A percentile compares a stretch with the other conserved stretches of the same genome.
phyloP scores from a whole-genome alignment of 2,329 filamentous ascomycete genomes.

The Penicillium aurantiogriseum region DNA sequence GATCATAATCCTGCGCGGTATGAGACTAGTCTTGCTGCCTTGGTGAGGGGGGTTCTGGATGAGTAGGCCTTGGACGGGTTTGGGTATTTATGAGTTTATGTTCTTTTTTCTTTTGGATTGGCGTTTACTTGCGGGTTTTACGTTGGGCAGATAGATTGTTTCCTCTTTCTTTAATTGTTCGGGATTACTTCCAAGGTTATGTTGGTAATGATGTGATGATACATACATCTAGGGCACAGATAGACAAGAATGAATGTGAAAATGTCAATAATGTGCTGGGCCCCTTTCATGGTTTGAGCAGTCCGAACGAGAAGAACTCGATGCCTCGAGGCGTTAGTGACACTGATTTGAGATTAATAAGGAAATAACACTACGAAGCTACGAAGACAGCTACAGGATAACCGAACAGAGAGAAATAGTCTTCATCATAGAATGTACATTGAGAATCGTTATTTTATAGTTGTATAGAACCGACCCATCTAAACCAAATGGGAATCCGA shows the following conservation, averaged over 20 bases:
- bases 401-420: background rate
- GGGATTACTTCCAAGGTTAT: background rate
- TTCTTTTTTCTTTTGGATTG: background rate
- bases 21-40: constrained; percentile 64
- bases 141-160: background rate
- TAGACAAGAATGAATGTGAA: background rate
- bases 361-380: too few relatives aligned
- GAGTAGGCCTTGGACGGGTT: constrained; percentile 25
- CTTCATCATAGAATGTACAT: constrained; percentile 20
- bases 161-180: background rate
- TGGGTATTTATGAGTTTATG: background rate
- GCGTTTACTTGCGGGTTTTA: background rate
- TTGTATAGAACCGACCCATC: constrained; percentile 12
- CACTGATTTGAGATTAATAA: background rate
- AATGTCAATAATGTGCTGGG: too few relatives aligned
- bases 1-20: constrained; percentile 76
- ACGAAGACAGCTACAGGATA: background rate
- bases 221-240: background rate
- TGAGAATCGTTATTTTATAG: constrained; percentile 18
- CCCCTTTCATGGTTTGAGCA: background rate
- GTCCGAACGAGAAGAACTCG: background rate
- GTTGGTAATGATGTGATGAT: background rate
- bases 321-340: background rate
- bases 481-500: constrained; percentile 10
- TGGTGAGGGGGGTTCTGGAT: constrained; percentile 50